Evolutionary conservation across 83 land plant genomes (phyloP).

Genomic region (Diphasiastrum complanatum): DNA sequence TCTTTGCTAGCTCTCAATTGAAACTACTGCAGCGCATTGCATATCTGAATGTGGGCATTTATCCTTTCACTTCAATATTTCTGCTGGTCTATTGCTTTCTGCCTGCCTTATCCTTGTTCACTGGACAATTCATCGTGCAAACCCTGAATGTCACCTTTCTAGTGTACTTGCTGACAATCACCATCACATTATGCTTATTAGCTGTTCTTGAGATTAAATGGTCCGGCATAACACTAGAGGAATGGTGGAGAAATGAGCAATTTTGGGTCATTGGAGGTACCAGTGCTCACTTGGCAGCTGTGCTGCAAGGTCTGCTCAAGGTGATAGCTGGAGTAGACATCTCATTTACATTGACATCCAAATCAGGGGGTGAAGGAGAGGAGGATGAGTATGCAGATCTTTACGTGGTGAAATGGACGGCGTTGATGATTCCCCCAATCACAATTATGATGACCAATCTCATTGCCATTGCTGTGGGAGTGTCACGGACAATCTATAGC

Average conservation of each 20-base stretch:
- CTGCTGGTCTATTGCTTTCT: conserved; percentile 62
- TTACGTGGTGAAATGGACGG: conserved; percentile 58
- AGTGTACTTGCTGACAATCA: conserved; percentile 42
- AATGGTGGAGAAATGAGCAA: conserved; percentile 88
- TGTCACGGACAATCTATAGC: conserved; percentile 63
- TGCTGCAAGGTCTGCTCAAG: conserved; percentile 66
- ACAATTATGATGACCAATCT: conserved; percentile 71
- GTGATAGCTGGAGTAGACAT: conserved; percentile 76
- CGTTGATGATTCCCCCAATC: conserved; percentile 62
- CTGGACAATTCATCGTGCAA: conserved; percentile 74
- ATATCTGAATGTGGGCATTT: conserved; percentile 73
- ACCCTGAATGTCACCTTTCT: conserved; percentile 49
- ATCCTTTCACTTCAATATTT: conserved; percentile 74
- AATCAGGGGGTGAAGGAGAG: conserved; percentile 47
- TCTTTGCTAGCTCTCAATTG: conserved; percentile 56
- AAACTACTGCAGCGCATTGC: conserved; percentile 68
- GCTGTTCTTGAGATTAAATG: conserved; percentile 65
- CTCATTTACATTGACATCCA: conserved; percentile 73
- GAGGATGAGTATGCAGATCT: conserved; percentile 71
- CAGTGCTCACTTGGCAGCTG: conserved; percentile 85
- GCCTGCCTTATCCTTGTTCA: conserved; percentile 62
- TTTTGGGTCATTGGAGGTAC: conserved; percentile 93
- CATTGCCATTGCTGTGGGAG: conserved; percentile 67
- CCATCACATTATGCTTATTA: conserved; percentile 55
- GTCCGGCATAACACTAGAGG: conserved; percentile 72